Conservation (phyloP, 2,329 filamentous ascomycete genomes). For the Sclerotinia sclerotiorum region DNA sequence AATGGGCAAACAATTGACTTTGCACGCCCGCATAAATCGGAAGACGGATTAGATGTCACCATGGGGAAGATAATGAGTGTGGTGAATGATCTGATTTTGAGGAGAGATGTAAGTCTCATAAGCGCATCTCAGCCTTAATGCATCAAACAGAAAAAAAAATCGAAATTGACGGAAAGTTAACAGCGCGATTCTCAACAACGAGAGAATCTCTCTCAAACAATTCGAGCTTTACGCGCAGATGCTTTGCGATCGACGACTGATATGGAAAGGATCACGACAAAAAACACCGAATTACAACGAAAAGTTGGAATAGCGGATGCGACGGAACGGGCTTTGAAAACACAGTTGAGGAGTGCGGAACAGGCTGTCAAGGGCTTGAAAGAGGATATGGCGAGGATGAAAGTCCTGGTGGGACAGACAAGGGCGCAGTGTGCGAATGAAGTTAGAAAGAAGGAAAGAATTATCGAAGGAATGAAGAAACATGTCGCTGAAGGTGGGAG, state of each 20-base stretch:
- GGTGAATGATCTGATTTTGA: conserved; percentile 87
- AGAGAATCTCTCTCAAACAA: conserved; percentile 75
- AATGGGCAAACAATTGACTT: conserved; percentile 81
- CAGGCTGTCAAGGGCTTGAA: conserved; percentile 72
- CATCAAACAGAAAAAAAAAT: not conserved
- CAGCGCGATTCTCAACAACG: conserved; percentile 88
- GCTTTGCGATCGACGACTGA: conserved; percentile 71
- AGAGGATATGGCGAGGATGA: conserved; percentile 79
- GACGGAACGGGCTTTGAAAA: conserved; percentile 67
- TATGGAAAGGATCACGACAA: conserved; percentile 58
- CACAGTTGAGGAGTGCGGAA: conserved; percentile 73
- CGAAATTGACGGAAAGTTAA: conserved; percentile 11
- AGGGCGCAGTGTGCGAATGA: conserved; percentile 87
- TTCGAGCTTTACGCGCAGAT: conserved; percentile 74
- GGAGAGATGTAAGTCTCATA: conserved; percentile 70
- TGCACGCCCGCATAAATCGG: conserved; percentile 64
- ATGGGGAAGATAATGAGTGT: conserved; percentile 89
- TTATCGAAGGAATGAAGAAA: conserved; percentile 85
- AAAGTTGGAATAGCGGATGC: conserved; percentile 62
- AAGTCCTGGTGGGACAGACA: conserved; percentile 77
- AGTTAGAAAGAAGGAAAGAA: conserved; percentile 82
- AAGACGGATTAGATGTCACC: conserved; percentile 62
- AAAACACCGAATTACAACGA: conserved; percentile 54
- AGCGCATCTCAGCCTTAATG: conserved; percentile 1
- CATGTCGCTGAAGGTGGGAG: conserved; percentile 73